Base-by-base conservation (phyloP, 768 basidiomycete species). In the Pholiota molesta region DNA sequence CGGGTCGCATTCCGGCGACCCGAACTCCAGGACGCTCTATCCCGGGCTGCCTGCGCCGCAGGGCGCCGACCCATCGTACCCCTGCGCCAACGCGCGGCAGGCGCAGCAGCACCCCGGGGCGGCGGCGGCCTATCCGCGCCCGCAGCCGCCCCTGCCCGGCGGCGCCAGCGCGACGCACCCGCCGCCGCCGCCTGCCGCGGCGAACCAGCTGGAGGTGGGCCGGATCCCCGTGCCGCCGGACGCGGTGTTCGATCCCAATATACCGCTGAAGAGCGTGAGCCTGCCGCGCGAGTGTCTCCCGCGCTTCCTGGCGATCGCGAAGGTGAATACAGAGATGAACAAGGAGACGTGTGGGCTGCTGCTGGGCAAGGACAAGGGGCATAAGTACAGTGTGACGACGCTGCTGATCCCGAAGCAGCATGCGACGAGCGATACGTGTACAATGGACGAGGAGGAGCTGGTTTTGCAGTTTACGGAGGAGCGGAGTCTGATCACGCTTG, bases 391-490 rank as follows among this genome's bases (percentile, higher is more conserved):
- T 2, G 91, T 95, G n/a, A 88, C 92, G 59, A 91, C 89, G 52
- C 72, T 97, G 69, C 75, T 97, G 69, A 88, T 97, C 17, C 95
- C 95, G n/a, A 91, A 85, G 73, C 95, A 97, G 69, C 88, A 87
- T 61, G 89, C 91, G 62, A 94, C 93, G 64, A 87, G 89, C 61
- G 93, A 97, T 76, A 94, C 93, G n/a, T 97, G 95, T 73, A 87
- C 88, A 33, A 96, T 95, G 90, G 89, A 93, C 57, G 88, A 91
- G 70, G 95, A 96, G 68, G 94, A 96, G 71, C 77, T 93, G 51
- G 92, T 95, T 7, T 76, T 95, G 75, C 84, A 86, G 66, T 94
- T 96, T 71, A 93, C 92, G 66, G 91, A 94, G 70, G 86, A 89
- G 70, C 78, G 91, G 64, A 85, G 83, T 66, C 74, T 96, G 68